These are phyloP conservation scores for Neospermospora avenae DNA, from an alignment of 2,329 filamentous ascomycete species.

Conservation along the genomic window DNA sequence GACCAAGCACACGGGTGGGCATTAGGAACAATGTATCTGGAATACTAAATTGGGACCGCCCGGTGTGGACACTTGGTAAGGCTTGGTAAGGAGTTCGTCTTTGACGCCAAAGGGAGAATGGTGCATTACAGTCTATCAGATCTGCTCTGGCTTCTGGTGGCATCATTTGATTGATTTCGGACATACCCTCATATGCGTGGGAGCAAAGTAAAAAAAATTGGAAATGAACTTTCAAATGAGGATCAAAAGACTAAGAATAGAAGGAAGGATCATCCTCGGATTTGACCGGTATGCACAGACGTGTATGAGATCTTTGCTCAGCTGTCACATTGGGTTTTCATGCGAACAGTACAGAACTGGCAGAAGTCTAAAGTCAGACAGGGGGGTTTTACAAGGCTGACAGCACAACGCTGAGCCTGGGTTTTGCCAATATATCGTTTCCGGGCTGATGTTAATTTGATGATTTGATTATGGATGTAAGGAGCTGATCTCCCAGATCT, in stretches of 20 bases:
- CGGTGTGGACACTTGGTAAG: background rate
- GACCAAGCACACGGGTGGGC: background rate
- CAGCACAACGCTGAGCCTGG: too few species aligned
- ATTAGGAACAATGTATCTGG: too few species aligned
- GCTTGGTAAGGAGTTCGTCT: background rate
- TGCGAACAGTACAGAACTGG: background rate
- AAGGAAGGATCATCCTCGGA: conserved; percentile 1
- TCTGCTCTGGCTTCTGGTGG: background rate
- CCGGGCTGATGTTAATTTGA: too few species aligned
- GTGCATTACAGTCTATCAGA: background rate
- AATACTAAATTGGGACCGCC: too few species aligned
- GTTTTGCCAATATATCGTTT: too few species aligned
- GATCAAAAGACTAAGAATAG: background rate
- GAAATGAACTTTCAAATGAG: background rate
- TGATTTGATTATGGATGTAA: too few species aligned
- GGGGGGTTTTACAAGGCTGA: background rate
- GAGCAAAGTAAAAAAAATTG: background rate
- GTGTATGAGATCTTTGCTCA: background rate
- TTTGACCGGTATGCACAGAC: background rate
- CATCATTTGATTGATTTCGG: background rate
- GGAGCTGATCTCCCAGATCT: too few species aligned
- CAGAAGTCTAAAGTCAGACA: background rate
- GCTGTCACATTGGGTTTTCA: conserved; percentile 1
- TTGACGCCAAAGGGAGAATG: background rate
- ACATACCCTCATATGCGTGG: background rate